These are phyloP conservation scores for Blastobotrys indianensis DNA, from an alignment of 1,139 yeast species.

Conservation along the genomic window DNA sequence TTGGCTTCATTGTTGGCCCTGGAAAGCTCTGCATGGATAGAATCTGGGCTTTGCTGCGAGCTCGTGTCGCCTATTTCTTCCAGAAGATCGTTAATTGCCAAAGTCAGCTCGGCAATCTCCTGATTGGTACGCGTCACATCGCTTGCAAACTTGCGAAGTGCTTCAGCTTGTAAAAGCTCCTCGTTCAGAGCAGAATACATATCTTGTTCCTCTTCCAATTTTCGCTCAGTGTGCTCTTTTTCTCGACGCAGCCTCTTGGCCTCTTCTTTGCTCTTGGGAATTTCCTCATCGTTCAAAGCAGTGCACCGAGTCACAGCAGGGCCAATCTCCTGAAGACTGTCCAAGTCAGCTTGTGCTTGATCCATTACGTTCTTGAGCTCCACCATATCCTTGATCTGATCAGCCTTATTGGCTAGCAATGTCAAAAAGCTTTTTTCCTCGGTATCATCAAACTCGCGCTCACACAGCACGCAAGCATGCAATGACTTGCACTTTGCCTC, in stretches of 20 bases:
- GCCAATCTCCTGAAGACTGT: constrained; percentile 22
- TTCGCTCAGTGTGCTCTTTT: constrained; percentile 11
- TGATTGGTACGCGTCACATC: constrained; percentile 23
- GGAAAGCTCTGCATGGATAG: constrained; percentile 48
- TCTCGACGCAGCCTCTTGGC: constrained; percentile 8
- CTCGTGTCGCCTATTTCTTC: constrained; percentile 38
- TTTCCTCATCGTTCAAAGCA: constrained; percentile 3
- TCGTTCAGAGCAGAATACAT: constrained; percentile 16
- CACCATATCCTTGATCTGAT: constrained; percentile 8
- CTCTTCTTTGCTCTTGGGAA: neutral
- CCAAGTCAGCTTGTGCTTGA: constrained; percentile 22
- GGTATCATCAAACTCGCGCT: constrained; percentile 9
- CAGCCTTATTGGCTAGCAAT: constrained; percentile 17
- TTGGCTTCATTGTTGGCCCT: constrained; percentile 42
- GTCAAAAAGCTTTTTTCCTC: constrained; percentile 25
- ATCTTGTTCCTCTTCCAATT: constrained; percentile 11
- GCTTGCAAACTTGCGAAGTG: constrained; percentile 35
- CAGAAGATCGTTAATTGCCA: constrained; percentile 24
- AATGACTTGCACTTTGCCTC: neutral
- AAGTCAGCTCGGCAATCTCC: constrained; percentile 21
- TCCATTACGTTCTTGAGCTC: constrained; percentile 14
- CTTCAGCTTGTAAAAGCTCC: constrained; percentile 26
- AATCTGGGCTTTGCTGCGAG: constrained; percentile 39
- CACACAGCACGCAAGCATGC: constrained; percentile 7
- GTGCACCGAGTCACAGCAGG: constrained; percentile 1